Percentiles rank a stretch among this genome's conserved stretches.
Conservation (phyloP, 345 rosid species). For the Syzygium aromaticum region DNA sequence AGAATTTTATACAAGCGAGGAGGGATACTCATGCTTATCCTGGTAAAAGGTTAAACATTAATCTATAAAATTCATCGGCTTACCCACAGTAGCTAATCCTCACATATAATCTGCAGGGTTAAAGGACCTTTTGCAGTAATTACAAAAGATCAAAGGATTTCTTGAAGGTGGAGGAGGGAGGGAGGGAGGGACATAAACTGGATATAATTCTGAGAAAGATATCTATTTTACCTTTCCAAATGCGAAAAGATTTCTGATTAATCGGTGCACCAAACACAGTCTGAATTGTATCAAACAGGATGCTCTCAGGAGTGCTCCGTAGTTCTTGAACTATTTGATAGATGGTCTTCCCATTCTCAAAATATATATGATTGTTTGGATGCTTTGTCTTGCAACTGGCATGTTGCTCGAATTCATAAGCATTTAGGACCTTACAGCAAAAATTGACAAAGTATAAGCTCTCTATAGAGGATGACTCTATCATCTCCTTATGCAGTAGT, state of each 20-base stretch:
- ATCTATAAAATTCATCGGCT: not conserved
- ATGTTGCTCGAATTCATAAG: constrained; percentile 85
- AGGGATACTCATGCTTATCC: not conserved
- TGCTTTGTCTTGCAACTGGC: constrained; percentile 94
- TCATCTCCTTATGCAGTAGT: not conserved
- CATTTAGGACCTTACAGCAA: constrained; percentile 55
- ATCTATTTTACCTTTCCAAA: constrained; percentile 67
- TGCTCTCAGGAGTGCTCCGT: constrained; percentile 63
- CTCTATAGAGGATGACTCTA: not conserved
- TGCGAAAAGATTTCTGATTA: constrained; percentile 82
- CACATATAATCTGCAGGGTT: not conserved
- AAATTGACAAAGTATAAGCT: not conserved
- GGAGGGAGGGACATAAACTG: not conserved
- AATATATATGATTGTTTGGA: constrained; percentile 91
- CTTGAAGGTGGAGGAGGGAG: not conserved
- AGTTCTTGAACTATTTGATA: constrained; percentile 93
- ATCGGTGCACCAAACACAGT: constrained; percentile 79
- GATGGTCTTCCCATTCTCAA: constrained; percentile 90
- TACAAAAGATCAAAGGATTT: not conserved
- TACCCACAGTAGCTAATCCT: not conserved
- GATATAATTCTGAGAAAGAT: not conserved
- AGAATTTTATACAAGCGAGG: not conserved
- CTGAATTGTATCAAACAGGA: constrained; percentile 70
- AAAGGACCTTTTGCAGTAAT: not conserved
- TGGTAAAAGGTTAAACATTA: not conserved